Base-by-base conservation (phyloP, 2,329 filamentous ascomycete genomes). In the Alternaria dauci region DNA sequence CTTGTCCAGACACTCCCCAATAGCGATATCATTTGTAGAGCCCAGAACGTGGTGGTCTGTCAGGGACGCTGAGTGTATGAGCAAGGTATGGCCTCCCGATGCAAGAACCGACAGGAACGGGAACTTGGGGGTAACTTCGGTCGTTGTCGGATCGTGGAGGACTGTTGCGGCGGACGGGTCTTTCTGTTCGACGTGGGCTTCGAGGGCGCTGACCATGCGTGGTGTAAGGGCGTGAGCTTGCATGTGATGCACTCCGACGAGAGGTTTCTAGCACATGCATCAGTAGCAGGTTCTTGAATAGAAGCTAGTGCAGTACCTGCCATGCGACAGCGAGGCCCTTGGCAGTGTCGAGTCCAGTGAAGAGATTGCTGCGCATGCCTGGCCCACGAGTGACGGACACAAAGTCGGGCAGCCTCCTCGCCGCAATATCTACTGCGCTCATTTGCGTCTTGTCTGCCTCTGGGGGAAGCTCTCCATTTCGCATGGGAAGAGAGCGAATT, bases 231-330 rank as follows among this genome's bases (percentile, higher is more conserved):
- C 91, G 78, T 99, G 95, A 11, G 94, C 95, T 77, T 97, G 94
- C 95, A 99, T 98, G 78, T 99, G 95, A 77, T 99, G 91, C 1
- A 97, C 91, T 0, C 89, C 95, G 1, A 98, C 78, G 32, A 98
- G 81, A 3, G 94, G 94, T 38, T 93, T 85, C 74, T 76, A 43
- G 23, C 18, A 47, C 16, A 41, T n/a, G 4, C 30, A 42, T 64
- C 46, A 59, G 65, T 47, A 11, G 11, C 16, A 28, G 39, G 16
- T 41, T 20, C 18, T 20, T 8, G 9, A 12, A 32, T 8, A 32
- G n/a, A 46, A 28, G 8, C 14, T 25, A 26, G 12, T 55, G 41
- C 12, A 54, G 42, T 71, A 76, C 72, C 65, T 88, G 85, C 92
- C 92, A 96, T 38, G 92, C 93, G 20, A 91, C 83, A 0, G 94